These are phyloP conservation scores for Gastrolobium bilobum DNA, from an alignment of 306 rosid genomes.

Conservation along the genomic window DNA sequence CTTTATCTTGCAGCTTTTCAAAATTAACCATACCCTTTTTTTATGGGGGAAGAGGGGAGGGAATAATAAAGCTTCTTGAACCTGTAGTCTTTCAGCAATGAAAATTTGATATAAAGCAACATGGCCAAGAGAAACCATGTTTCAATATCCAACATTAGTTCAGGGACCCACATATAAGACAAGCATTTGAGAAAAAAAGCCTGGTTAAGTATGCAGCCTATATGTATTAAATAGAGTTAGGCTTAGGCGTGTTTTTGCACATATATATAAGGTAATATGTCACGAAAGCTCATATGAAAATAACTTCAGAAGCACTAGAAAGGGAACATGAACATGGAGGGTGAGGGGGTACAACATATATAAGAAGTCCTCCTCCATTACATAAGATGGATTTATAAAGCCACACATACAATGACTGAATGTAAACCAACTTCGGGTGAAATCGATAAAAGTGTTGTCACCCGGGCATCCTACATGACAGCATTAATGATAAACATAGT, in stretches of 20 bases:
- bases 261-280: too few species aligned
- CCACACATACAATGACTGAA: constrained; percentile 50
- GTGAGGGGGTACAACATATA: constrained; percentile 15
- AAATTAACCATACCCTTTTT: constrained; percentile 9
- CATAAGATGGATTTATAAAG: constrained; percentile 44
- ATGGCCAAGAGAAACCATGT: neutral
- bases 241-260: too few species aligned
- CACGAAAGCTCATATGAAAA: neutral
- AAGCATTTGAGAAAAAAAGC: neutral
- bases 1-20: constrained; percentile 41
- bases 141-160: constrained; percentile 1
- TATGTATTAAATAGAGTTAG: too few species aligned
- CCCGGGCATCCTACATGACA: constrained; percentile 41
- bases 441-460: constrained; percentile 74
- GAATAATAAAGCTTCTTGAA: neutral
- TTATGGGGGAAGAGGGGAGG: neutral
- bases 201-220: too few species aligned
- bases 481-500: constrained; percentile 35
- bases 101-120: constrained; percentile 23
- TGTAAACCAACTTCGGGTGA: constrained; percentile 52
- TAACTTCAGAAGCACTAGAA: neutral
- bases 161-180: neutral
- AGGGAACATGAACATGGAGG: neutral
- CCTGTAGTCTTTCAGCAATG: neutral
- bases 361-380: constrained; percentile 24